These are phyloP conservation scores for Nakazawaea ambrosiae DNA, from an alignment of 805 yeast genomes.

Conservation along the genomic window DNA sequence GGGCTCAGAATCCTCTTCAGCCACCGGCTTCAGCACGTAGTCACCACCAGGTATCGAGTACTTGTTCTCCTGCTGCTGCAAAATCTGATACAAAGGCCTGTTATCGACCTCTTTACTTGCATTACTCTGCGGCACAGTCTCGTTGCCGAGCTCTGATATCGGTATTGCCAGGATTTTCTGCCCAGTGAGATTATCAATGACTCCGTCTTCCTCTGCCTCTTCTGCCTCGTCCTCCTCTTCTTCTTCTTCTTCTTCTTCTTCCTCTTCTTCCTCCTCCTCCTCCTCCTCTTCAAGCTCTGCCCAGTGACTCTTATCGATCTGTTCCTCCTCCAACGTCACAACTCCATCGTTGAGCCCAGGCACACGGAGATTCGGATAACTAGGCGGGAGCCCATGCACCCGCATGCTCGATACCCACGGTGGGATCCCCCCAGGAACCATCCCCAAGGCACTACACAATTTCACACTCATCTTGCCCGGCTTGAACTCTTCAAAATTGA, in stretches of 20 bases:
- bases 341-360: constrained; percentile 32
- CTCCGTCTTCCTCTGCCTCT: constrained; percentile 20
- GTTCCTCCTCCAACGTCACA: constrained; percentile 19
- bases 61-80: constrained; percentile 18
- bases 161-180: constrained; percentile 22
- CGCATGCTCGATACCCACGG: constrained; percentile 79
- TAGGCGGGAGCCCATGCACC: constrained; percentile 74
- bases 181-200: constrained; percentile 21
- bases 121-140: constrained; percentile 6
- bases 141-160: constrained; percentile 21
- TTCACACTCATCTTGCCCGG: constrained; percentile 68
- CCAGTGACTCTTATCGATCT: constrained; percentile 22
- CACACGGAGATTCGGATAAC: constrained; percentile 59
- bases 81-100: constrained; percentile 24
- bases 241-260: constrained; percentile 21
- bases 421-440: constrained; percentile 45
- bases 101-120: constrained; percentile 13
- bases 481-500: constrained; percentile 28
- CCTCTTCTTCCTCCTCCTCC: constrained; percentile 27
- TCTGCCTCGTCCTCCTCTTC: constrained; percentile 23
- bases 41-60: neutral
- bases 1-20: neutral
- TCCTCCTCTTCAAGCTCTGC: constrained; percentile 23
- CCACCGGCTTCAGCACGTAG: neutral
- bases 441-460: constrained; percentile 63